These are phyloP conservation scores for Areca catechu DNA, from an alignment of 176 grass and related monocot species.

Conservation along the genomic window DNA sequence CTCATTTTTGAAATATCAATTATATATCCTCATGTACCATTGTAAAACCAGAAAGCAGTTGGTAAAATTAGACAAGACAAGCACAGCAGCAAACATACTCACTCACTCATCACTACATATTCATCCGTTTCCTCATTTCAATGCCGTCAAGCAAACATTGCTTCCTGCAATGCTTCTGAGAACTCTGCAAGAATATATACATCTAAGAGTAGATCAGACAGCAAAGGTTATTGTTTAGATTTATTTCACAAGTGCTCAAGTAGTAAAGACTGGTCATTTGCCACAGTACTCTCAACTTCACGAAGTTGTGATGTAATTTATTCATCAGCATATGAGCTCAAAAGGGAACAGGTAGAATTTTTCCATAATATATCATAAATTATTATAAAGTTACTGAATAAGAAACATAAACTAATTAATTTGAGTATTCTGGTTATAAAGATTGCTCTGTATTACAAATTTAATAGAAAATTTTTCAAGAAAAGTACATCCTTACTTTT, in stretches of 20 bases:
- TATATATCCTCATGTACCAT: slow-evolving; percentile 10
- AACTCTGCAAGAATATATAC: slow-evolving; percentile 45
- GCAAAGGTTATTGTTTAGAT: slow-evolving; percentile 19
- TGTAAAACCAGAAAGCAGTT: slow-evolving; percentile 6
- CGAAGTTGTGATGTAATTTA: no score
- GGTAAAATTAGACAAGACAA: no score
- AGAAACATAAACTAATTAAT: not conserved
- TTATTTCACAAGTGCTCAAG: not conserved
- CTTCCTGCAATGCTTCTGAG: slow-evolving; percentile 82
- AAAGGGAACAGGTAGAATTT: no score
- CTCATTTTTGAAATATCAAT: slow-evolving; percentile 7
- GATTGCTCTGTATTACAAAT: not conserved
- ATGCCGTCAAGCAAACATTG: slow-evolving; percentile 63
- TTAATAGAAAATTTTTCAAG: no score
- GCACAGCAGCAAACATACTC: no score
- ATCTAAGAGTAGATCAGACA: no score
- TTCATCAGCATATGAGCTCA: no score
- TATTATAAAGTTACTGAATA: not conserved
- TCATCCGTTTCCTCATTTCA: slow-evolving; percentile 88
- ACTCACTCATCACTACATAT: slow-evolving; percentile 43
- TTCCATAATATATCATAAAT: no score
- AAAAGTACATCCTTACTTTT: no score
- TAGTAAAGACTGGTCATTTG: not conserved
- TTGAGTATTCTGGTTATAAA: not conserved
- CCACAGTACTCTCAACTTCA: no score